Conservation (phyloP, 164 flowering plant genomes). For the Vitis rupestris region DNA sequence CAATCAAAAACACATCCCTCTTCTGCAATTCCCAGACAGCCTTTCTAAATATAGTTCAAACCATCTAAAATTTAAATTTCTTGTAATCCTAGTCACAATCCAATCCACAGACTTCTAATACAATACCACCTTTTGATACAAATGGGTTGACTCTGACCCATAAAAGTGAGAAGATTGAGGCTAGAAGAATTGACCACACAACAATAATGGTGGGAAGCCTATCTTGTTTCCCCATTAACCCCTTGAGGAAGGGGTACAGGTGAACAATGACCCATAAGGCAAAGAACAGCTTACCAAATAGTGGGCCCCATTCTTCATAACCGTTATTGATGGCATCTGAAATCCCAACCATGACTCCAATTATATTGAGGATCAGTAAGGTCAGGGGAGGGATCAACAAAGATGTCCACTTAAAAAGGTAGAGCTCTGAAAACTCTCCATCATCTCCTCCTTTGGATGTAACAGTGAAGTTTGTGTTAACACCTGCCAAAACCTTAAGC, state of each 20-base stretch:
- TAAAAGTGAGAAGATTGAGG: slow-evolving; percentile 65
- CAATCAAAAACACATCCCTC: slow-evolving; percentile 6
- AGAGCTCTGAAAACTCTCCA: slow-evolving; percentile 71
- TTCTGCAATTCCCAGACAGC: slow-evolving; percentile 10
- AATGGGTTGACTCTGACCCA: slow-evolving; percentile 80
- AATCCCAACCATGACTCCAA: slow-evolving; percentile 64
- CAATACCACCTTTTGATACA: slow-evolving; percentile 39
- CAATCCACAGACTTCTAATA: slow-evolving; percentile 66
- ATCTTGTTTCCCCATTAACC: slow-evolving; percentile 65
- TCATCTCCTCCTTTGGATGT: slow-evolving; percentile 80
- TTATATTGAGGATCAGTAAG: slow-evolving; percentile 56
- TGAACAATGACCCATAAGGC: slow-evolving; percentile 80
- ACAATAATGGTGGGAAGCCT: slow-evolving; percentile 62
- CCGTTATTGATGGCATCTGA: slow-evolving; percentile 72
- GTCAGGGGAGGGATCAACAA: slow-evolving; percentile 67
- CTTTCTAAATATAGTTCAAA: slow-evolving; percentile 9
- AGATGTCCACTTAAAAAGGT: slow-evolving; percentile 78
- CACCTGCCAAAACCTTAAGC: slow-evolving; percentile 75
- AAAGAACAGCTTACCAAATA: slow-evolving; percentile 70
- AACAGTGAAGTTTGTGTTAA: slow-evolving; percentile 78
- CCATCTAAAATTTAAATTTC: background rate
- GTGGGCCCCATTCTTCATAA: slow-evolving; percentile 78
- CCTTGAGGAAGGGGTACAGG: slow-evolving; percentile 84
- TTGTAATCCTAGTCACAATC: slow-evolving; percentile 45
- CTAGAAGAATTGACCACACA: slow-evolving; percentile 73